Evolutionary conservation across 352 stramenopile genomes (phyloP), one percentile per base, ranked within the genome.

Genomic region (Phytophthora citricola): DNA sequence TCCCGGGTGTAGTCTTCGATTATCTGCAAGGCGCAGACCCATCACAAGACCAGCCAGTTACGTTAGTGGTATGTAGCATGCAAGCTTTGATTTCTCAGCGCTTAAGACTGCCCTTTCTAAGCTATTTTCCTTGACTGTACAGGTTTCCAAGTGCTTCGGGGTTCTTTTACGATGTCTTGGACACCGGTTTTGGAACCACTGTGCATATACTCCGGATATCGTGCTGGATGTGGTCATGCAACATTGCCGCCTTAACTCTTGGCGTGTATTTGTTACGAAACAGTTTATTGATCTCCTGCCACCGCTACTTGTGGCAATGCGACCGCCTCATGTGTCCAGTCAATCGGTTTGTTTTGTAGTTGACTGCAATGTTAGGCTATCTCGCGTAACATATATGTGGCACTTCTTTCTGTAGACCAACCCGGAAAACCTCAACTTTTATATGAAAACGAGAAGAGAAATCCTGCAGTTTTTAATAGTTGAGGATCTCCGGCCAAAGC

Each of bases 1-100:
- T 96, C n/a, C 87, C 87, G 1, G 87, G 93, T 40, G 39, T 96
- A 14, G 87, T 92, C 2, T 94, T 96, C 50, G 94, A 93, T 27
- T 91, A 89, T 73, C 62, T 96, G 4, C 83, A 93, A 44, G 79
- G 92, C 45, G 85, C 86, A 10, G 84, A 90, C 27, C 79, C 84
- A 5, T 55, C 67, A n/a, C 85, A 71, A 48, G 91, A 93, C 43
- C 84, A 89, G 26, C 70, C 87, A 41, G 69, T 93, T 63, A 87
- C 84, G 4, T 83, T 95, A 39, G 80, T 96, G 64, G 89, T 96
- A 84, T 41, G 65, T 6, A 54, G 7, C 15, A 34, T 11, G 29
- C 7, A 69, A 10, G 10, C 8, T 36, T 47, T 10, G 4, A 5
- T 4, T 12, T 12, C 31, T 20, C 10, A 36, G 10, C 31, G 9